A percentile compares a stretch with the other conserved stretches of the same genome.
Conservation (phyloP, 768 basidiomycete species). For the Termitomyces sp. region DNA sequence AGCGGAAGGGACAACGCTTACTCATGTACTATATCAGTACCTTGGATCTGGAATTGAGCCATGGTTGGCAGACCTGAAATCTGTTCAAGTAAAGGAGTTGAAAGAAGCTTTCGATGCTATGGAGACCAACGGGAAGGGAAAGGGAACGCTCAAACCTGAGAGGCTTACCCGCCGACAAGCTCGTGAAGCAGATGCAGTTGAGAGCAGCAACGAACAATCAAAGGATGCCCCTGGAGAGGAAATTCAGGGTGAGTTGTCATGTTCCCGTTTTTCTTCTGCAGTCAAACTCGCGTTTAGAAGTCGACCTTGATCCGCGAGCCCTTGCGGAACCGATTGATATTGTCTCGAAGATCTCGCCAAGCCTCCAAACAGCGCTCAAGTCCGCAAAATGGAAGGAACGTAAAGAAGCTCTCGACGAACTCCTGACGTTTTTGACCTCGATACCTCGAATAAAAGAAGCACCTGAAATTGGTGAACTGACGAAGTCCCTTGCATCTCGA, state of each 20-base stretch:
- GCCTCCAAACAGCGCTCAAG: slow-evolving; percentile 65
- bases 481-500: slow-evolving; percentile 70
- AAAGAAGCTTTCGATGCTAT: slow-evolving; percentile 84
- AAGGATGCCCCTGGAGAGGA: slow-evolving; percentile 29
- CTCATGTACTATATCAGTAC: slow-evolving; percentile 76
- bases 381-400: slow-evolving; percentile 99
- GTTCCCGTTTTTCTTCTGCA: slow-evolving; percentile 2
- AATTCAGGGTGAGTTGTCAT: slow-evolving; percentile 36
- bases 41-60: slow-evolving; percentile 81
- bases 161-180: slow-evolving; percentile 73
- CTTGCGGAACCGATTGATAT: slow-evolving; percentile 82
- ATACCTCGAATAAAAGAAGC: slow-evolving; percentile 77
- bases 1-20: slow-evolving; percentile 78
- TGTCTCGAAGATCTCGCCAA: slow-evolving; percentile 65
- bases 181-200: slow-evolving; percentile 56
- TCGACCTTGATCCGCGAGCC: slow-evolving; percentile 67
- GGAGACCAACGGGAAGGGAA: slow-evolving; percentile 82
- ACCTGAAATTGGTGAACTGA: slow-evolving; percentile 69
- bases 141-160: slow-evolving; percentile 74
- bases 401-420: slow-evolving; percentile 85
- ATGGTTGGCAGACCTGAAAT: slow-evolving; percentile 86
- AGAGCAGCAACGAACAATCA: slow-evolving; percentile 23
- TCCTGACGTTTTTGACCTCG: slow-evolving; percentile 61
- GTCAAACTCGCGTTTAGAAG: slow-evolving; percentile 27
- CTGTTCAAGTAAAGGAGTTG: slow-evolving; percentile 94